Conservation (phyloP, 345 rosid species). For the Gossypium turneri region DNA sequence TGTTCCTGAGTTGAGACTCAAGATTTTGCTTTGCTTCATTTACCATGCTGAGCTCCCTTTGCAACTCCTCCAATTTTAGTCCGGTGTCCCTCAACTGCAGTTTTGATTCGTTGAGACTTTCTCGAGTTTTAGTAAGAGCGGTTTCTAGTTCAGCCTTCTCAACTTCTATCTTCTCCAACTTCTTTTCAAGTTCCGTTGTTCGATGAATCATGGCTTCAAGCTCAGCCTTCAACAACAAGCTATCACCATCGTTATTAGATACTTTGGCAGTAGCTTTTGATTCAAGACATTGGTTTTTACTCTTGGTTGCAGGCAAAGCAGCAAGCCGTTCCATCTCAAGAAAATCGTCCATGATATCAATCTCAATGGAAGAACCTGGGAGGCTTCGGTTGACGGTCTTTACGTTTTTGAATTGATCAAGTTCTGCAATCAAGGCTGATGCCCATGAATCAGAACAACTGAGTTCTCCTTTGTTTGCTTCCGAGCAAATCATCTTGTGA, state of each 20-base stretch:
- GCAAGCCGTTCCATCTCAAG: slow-evolving; percentile 95
- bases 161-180: slow-evolving; percentile 31
- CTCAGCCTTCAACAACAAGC: slow-evolving; percentile 42
- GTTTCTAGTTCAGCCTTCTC: slow-evolving; percentile 55
- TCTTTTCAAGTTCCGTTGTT: slow-evolving; percentile 41
- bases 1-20: slow-evolving; percentile 46
- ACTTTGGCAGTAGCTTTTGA: slow-evolving; percentile 33
- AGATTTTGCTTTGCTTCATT: slow-evolving; percentile 47
- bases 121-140: slow-evolving; percentile 44
- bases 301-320: slow-evolving; percentile 53
- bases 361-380: slow-evolving; percentile 39
- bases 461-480: slow-evolving; percentile 24
- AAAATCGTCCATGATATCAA: slow-evolving; percentile 91
- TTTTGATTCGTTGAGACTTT: slow-evolving; percentile 36
- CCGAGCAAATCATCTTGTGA: slow-evolving; percentile 26
- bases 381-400: slow-evolving; percentile 33
- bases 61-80: slow-evolving; percentile 46
- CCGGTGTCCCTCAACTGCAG: slow-evolving; percentile 48
- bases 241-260: slow-evolving; percentile 28
- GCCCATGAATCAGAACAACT: slow-evolving; percentile 56
- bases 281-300: slow-evolving; percentile 25
- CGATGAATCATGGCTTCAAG: slow-evolving; percentile 36
- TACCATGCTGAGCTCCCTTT: slow-evolving; percentile 37
- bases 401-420: slow-evolving; percentile 47
- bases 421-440: slow-evolving; percentile 41